Evolutionary conservation across 179 eudicot genomes (phyloP).

Genomic region (Silene noctiflora): DNA sequence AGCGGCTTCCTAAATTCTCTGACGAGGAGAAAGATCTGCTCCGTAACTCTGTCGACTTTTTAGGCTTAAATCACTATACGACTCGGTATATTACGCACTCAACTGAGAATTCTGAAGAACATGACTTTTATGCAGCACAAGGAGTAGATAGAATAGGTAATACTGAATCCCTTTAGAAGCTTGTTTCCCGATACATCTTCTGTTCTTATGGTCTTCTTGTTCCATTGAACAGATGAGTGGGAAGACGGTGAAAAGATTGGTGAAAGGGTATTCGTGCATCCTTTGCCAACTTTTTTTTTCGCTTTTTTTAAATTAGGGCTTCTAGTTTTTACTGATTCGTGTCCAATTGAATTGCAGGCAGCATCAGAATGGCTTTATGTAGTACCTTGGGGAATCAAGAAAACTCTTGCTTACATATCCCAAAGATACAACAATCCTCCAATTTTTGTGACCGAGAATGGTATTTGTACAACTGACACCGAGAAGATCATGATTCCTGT

Average conservation of each 20-base stretch:
- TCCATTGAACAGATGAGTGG: conserved; percentile 64
- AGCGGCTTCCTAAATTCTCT: conserved; percentile 63
- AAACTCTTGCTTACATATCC: conserved; percentile 47
- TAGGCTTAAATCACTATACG: conserved; percentile 83
- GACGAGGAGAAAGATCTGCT: conserved; percentile 53
- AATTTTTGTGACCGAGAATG: conserved; percentile 72
- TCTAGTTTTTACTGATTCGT: not conserved
- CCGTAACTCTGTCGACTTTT: conserved; percentile 55
- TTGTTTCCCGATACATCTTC: conserved; percentile 5
- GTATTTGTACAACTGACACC: conserved; percentile 29
- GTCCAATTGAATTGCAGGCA: conserved; percentile 49
- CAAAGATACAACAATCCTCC: conserved; percentile 58
- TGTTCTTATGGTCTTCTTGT: conserved; percentile 21
- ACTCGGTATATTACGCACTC: conserved; percentile 59
- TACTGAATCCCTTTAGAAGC: conserved; percentile 4
- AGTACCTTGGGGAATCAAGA: conserved; percentile 89
- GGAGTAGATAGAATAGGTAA: conserved; percentile 68
- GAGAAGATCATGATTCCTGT: too few species aligned
- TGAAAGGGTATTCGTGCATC: conserved; percentile 48
- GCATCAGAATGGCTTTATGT: conserved; percentile 88
- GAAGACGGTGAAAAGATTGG: conserved; percentile 72
- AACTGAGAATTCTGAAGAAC: conserved; percentile 32
- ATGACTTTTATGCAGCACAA: conserved; percentile 50
- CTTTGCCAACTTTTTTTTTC: not conserved
- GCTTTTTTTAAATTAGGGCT: not conserved